Percentiles rank a stretch among this genome's conserved stretches.
phyloP scores from a whole-genome alignment of 140 eudicot species.

The Oenanthe javanica region DNA sequence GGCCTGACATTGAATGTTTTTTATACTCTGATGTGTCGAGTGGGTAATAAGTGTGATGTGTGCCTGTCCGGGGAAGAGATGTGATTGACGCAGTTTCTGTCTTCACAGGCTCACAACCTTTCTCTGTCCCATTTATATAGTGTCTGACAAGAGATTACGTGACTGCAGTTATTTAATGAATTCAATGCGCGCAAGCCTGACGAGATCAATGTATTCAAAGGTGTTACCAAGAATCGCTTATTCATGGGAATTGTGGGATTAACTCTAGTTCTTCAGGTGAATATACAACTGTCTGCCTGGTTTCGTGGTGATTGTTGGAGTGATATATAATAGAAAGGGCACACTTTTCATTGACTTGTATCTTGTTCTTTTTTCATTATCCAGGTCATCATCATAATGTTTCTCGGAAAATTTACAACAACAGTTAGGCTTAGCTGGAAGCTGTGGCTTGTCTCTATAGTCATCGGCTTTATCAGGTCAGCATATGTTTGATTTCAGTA shows the following conservation, averaged over 20 bases:
- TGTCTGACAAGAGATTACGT: slow-evolving; percentile 2
- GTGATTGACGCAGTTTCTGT: not conserved
- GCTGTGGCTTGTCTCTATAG: slow-evolving; percentile 76
- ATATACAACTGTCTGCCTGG: not conserved
- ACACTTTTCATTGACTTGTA: not conserved
- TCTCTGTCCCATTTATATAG: not conserved
- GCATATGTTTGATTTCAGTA: slow-evolving; percentile 10
- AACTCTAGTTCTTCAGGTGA: slow-evolving; percentile 72
- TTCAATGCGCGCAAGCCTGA: slow-evolving; percentile 94
- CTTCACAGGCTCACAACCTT: not conserved
- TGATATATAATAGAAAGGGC: not conserved
- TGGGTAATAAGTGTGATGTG: not conserved
- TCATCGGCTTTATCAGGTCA: slow-evolving; percentile 59
- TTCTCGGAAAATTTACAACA: slow-evolving; percentile 71
- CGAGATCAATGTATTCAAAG: slow-evolving; percentile 71
- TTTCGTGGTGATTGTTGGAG: not conserved
- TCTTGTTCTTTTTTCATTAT: not conserved
- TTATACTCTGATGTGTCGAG: not conserved
- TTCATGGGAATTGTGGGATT: slow-evolving; percentile 73
- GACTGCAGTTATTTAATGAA: slow-evolving; percentile 65
- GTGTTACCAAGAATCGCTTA: slow-evolving; percentile 61
- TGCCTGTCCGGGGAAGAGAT: not conserved
- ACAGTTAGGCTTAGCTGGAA: slow-evolving; percentile 81
- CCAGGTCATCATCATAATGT: slow-evolving; percentile 63
- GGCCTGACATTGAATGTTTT: not conserved